Evolutionary conservation across 1,139 yeast species (phyloP).

Genomic region (Yamadazyma trypodendri): DNA sequence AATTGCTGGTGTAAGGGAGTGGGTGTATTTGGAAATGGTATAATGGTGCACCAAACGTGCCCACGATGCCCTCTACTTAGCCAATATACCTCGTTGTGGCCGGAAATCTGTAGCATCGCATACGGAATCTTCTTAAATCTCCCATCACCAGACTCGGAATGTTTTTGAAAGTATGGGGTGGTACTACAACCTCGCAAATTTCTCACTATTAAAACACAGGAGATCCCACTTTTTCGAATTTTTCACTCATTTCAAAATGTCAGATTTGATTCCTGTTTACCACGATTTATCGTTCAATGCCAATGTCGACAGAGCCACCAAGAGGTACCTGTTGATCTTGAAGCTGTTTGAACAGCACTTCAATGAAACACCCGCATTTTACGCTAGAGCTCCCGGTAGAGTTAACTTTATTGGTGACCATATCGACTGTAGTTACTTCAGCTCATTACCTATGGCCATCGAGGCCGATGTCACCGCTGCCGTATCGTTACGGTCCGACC

Average conservation of each 20-base stretch:
- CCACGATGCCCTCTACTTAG: no score
- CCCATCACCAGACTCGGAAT: neutral
- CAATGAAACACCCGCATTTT: conserved; percentile 36
- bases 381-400: conserved; percentile 70
- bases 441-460: conserved; percentile 77
- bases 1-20: no score
- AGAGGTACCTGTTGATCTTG: conserved; percentile 27
- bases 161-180: conserved; percentile 3
- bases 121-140: no score
- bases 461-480: conserved; percentile 65
- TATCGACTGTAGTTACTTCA: conserved; percentile 66
- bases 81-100: no score
- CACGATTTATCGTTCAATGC: conserved; percentile 37
- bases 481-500: conserved; percentile 31
- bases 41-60: no score
- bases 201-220: conserved; percentile 1
- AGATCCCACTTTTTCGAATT: conserved; percentile 3
- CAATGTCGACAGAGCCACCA: conserved; percentile 21
- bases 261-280: conserved; percentile 31
- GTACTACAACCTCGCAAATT: conserved; percentile 9
- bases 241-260: conserved; percentile 1
- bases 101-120: no score
- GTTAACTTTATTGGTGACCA: conserved; percentile 78
- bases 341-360: conserved; percentile 21
- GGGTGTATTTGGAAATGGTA: no score